Evolutionary conservation across 2,329 filamentous ascomycete species (phyloP), one percentile per base, ranked within the genome.

Genomic region (Monascus ruber): DNA sequence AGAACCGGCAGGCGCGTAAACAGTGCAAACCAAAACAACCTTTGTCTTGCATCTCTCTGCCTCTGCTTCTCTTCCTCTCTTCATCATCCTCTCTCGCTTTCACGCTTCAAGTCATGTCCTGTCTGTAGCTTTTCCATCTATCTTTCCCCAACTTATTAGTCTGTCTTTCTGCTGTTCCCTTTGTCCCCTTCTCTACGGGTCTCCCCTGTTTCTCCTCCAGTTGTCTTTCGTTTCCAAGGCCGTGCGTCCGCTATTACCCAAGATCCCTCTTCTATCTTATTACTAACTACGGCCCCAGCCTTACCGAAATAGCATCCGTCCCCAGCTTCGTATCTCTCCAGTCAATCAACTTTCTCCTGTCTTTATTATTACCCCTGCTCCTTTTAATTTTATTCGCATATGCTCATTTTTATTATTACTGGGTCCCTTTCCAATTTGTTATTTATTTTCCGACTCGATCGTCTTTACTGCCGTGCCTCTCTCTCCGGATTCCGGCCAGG

Each of bases 1-100:
- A 29, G 38, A 62, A 58, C 24, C 33, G 50, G 58, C 24, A 44
- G 50, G 47, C 49, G 55, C 46, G 59, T 64, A 64, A 65, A 64
- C 60, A 52, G 33, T 42, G 35, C 24, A 37, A 31, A 52, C 44
- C 46, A 46, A 51, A 57, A 53, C 54, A 51, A 44, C 43, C 41
- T 40, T 43, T 48, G 17, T 17, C 17, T 60, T 52, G 53, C 58
- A 56, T 54, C 54, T 61, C 57, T 59, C 56, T 56, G 55, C 53
- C 46, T 41, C 44, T 34, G 42, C 43, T 41, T 28, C 37, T 42
- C 37, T 38, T 45, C 39, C 39, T 38, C 39, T 36, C 35, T 39
- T 44, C 38, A 40, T 36, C 35, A 34, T 35, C 38, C 33, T 31
- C 26, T 28, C 8, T 5, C 24, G 24, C 26, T 31, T 8, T 38